Conservation (phyloP, 495 filamentous ascomycete genomes). For the Aspergillus sparsus region DNA sequence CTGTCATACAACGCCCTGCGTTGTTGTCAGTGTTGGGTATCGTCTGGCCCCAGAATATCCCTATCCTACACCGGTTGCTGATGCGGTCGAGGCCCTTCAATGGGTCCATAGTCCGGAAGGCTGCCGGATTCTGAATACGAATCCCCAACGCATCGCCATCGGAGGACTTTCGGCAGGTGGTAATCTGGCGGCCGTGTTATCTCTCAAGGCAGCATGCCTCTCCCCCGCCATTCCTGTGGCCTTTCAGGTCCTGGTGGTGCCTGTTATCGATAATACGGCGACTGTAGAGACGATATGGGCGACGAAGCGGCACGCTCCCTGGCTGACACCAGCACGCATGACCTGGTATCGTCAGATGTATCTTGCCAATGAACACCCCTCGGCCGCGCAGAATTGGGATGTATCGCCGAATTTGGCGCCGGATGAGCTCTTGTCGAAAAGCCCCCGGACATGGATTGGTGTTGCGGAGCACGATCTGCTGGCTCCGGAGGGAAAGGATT, state of each 20-base stretch:
- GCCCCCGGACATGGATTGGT: constrained; percentile 4
- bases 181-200: neutral
- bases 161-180: constrained; percentile 6
- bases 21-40: constrained; percentile 60
- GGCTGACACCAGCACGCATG: neutral
- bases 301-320: neutral
- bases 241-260: neutral
- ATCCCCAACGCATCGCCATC: neutral
- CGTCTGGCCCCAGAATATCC: constrained; percentile 58
- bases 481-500: neutral
- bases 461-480: constrained; percentile 4
- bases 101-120: constrained; percentile 49
- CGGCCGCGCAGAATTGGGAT: neutral
- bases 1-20: constrained; percentile 50
- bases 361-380: neutral
- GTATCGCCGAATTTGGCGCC: constrained; percentile 7
- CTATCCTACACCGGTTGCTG: constrained; percentile 57
- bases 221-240: neutral
- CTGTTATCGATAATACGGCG: constrained; percentile 6
- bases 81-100: constrained; percentile 57
- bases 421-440: neutral
- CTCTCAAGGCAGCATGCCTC: neutral
- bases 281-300: neutral
- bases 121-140: constrained; percentile 11
- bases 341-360: constrained; percentile 1